phyloP scores from a whole-genome alignment of 352 stramenopile species.

The Stephanocyclus meneghinianus region DNA sequence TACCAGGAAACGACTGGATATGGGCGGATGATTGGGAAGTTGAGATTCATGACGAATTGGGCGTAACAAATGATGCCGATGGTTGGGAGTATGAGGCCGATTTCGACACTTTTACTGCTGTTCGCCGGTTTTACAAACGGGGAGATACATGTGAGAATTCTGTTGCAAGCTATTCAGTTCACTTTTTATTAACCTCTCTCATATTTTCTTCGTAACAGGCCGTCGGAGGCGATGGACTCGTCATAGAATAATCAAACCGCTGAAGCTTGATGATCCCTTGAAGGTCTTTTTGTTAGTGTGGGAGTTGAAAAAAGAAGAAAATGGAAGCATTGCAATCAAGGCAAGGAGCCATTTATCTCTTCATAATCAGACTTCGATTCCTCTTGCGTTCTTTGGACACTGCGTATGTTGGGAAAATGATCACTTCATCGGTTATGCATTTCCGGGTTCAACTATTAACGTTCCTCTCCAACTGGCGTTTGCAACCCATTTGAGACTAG shows the following conservation, averaged over 20 bases:
- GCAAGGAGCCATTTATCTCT: constrained; percentile 64
- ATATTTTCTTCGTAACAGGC: constrained; percentile 38
- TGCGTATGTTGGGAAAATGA: constrained; percentile 69
- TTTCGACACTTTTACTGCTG: constrained; percentile 73
- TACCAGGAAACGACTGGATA: constrained; percentile 78
- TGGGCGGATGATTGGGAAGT: constrained; percentile 80
- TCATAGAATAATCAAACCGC: constrained; percentile 63
- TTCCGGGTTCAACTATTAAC: constrained; percentile 45
- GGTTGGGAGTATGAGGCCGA: constrained; percentile 78
- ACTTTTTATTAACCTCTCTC: not conserved
- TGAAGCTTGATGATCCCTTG: constrained; percentile 24
- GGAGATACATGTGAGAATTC: constrained; percentile 10
- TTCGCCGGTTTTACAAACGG: constrained; percentile 57
- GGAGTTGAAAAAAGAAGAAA: constrained; percentile 58
- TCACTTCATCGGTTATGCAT: constrained; percentile 45
- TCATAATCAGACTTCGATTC: constrained; percentile 56
- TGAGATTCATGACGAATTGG: constrained; percentile 64
- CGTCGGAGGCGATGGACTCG: constrained; percentile 72
- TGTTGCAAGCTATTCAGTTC: not conserved
- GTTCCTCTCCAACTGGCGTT: constrained; percentile 63
- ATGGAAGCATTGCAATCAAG: constrained; percentile 45
- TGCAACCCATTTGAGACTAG: constrained; percentile 68
- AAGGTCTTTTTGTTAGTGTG: constrained; percentile 61
- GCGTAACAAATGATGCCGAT: constrained; percentile 65
- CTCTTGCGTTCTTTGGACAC: constrained; percentile 66